Conservation (phyloP, 1,139 yeast genomes). For the Scheffersomyces insectosa region DNA sequence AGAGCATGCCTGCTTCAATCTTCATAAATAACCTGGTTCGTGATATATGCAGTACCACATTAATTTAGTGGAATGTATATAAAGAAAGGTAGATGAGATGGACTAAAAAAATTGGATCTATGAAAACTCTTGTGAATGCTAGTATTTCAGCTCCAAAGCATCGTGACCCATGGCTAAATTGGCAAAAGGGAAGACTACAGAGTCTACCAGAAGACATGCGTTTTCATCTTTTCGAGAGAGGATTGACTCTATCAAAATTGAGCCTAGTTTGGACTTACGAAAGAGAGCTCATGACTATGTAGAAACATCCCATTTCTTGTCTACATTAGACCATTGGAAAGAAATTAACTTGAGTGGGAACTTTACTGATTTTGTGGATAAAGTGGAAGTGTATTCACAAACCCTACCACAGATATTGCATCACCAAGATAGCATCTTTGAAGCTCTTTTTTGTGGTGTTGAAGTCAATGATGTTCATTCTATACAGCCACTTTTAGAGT, state of each 20-base stretch:
- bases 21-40: too few relatives aligned
- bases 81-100: slow-evolving; percentile 10
- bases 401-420: slow-evolving; percentile 81
- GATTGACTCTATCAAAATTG: slow-evolving; percentile 80
- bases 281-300: slow-evolving; percentile 69
- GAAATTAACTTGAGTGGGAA: slow-evolving; percentile 80
- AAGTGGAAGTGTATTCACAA: slow-evolving; percentile 56
- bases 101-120: slow-evolving; percentile 5
- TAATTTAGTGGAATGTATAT: too few relatives aligned
- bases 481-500: slow-evolving; percentile 78
- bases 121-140: neutral
- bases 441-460: slow-evolving; percentile 51
- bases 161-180: slow-evolving; percentile 6
- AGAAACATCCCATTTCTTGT: slow-evolving; percentile 74
- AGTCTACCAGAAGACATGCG: slow-evolving; percentile 59
- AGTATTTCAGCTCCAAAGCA: slow-evolving; percentile 6
- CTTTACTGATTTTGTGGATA: slow-evolving; percentile 64
- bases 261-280: slow-evolving; percentile 67
- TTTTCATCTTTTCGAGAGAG: slow-evolving; percentile 80
- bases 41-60: too few relatives aligned
- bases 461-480: slow-evolving; percentile 64
- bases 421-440: slow-evolving; percentile 65
- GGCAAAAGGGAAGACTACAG: slow-evolving; percentile 42
- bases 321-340: slow-evolving; percentile 83
- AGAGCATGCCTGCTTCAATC: too few relatives aligned